These are phyloP conservation scores for Rauvolfia tetraphylla DNA, from an alignment of 257 asterid species.

Conservation along the genomic window DNA sequence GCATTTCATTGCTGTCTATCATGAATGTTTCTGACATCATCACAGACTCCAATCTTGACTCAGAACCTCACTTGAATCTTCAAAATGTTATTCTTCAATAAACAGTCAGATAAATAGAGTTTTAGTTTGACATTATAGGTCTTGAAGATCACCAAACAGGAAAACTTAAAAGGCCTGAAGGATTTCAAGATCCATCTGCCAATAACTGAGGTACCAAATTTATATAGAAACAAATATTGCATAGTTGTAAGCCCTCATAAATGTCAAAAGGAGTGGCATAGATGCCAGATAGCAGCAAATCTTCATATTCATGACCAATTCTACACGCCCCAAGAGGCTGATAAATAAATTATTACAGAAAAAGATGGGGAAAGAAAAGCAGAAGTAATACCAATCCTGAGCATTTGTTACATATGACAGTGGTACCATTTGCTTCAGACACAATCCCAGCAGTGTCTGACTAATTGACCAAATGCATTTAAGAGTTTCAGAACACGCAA, in stretches of 20 bases:
- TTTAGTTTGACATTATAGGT: background rate
- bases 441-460: background rate
- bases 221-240: background rate
- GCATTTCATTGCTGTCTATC: slow-evolving; percentile 36
- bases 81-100: background rate
- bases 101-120: background rate
- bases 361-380: background rate
- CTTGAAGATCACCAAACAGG: background rate
- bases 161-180: background rate
- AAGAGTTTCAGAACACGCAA: background rate
- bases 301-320: background rate
- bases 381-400: background rate
- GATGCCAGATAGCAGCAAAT: background rate
- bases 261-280: background rate
- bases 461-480: background rate
- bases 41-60: slow-evolving; percentile 6
- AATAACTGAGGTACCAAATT: background rate
- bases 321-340: background rate
- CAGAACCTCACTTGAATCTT: background rate
- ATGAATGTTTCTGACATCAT: slow-evolving; percentile 43
- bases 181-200: background rate
- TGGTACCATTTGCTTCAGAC: no score
- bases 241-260: background rate
- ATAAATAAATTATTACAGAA: background rate
- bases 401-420: background rate